A percentile compares a stretch with the other conserved stretches of the same genome.
Conservation (phyloP, 169 alveolate genomes). For the Plasmodium yoelii region DNA sequence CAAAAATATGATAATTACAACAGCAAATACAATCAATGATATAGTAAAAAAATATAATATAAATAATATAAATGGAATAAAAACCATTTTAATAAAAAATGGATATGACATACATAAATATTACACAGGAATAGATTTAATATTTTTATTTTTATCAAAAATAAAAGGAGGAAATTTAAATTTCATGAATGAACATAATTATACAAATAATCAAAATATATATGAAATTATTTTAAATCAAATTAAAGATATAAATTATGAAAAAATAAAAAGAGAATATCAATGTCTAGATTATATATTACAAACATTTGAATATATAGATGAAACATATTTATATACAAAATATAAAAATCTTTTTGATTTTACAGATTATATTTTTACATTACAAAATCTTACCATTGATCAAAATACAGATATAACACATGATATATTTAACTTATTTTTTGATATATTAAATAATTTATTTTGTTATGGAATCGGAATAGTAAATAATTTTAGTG, state of each 20-base stretch:
- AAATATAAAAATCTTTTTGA: conserved; percentile 49
- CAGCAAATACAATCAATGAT: conserved; percentile 40
- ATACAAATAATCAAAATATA: conserved; percentile 24
- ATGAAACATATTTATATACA: conserved; percentile 36
- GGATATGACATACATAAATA: conserved; percentile 64
- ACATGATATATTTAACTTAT: conserved; percentile 30
- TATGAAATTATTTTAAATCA: conserved; percentile 46
- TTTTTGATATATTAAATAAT: conserved; percentile 55
- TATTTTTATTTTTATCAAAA: conserved; percentile 48
- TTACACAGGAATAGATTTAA: conserved; percentile 59
- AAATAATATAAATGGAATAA: conserved; percentile 52
- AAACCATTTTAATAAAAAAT: conserved; percentile 24
- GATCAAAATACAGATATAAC: conserved; percentile 26
- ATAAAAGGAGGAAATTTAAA: conserved; percentile 58
- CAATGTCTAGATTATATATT: conserved; percentile 37
- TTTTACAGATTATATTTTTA: conserved; percentile 40
- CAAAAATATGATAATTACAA: conserved; percentile 3
- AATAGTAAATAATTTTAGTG: conserved; percentile 19
- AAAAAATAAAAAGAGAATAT: conserved; percentile 20
- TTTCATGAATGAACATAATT: conserved; percentile 33
- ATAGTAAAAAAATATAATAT: conserved; percentile 52
- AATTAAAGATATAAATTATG: conserved; percentile 26
- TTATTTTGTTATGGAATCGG: conserved; percentile 69
- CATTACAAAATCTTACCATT: conserved; percentile 21
- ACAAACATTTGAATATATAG: conserved; percentile 32